Conservation (phyloP, 495 filamentous ascomycete species). For the Penicillium coprophilum region DNA sequence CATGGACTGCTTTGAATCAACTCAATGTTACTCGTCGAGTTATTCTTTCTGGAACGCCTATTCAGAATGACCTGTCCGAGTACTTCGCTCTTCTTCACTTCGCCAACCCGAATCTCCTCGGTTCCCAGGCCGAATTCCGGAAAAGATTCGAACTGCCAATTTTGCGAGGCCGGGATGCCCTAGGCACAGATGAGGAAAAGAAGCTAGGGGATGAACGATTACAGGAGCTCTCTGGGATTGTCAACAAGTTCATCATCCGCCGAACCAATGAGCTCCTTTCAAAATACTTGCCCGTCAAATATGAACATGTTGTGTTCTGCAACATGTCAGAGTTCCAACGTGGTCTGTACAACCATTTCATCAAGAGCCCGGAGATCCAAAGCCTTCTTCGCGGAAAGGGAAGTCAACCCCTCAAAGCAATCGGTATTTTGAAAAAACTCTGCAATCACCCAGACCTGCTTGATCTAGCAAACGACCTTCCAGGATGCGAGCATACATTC, state of each 20-base stretch:
- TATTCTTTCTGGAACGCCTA: constrained; percentile 94
- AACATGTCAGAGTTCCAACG: constrained; percentile 91
- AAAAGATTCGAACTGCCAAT: constrained; percentile 95
- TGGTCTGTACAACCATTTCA: constrained; percentile 93
- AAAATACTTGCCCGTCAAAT: constrained; percentile 98
- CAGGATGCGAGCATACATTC: constrained; percentile 78
- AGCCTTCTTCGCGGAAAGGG: constrained; percentile 90
- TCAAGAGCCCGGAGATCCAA: constrained; percentile 92
- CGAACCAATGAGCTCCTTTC: constrained; percentile 97
- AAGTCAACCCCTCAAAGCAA: constrained; percentile 93
- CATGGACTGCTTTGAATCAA: constrained; percentile 84
- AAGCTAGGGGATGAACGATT: constrained; percentile 84
- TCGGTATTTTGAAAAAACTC: constrained; percentile 94
- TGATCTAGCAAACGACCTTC: constrained; percentile 78
- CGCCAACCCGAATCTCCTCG: constrained; percentile 90
- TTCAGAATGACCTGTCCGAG: constrained; percentile 96
- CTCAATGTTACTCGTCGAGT: constrained; percentile 89
- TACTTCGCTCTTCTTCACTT: constrained; percentile 97
- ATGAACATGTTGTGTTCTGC: constrained; percentile 99
- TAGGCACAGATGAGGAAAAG: constrained; percentile 78
- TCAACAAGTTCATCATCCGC: constrained; percentile 99
- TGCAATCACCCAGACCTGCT: constrained; percentile 98
- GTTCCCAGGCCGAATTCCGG: constrained; percentile 86
- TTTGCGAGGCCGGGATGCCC: constrained; percentile 86
- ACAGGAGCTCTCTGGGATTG: constrained; percentile 72